phyloP scores from a whole-genome alignment of 768 basidiomycete species.

The Gelatoporia subvermispora region DNA sequence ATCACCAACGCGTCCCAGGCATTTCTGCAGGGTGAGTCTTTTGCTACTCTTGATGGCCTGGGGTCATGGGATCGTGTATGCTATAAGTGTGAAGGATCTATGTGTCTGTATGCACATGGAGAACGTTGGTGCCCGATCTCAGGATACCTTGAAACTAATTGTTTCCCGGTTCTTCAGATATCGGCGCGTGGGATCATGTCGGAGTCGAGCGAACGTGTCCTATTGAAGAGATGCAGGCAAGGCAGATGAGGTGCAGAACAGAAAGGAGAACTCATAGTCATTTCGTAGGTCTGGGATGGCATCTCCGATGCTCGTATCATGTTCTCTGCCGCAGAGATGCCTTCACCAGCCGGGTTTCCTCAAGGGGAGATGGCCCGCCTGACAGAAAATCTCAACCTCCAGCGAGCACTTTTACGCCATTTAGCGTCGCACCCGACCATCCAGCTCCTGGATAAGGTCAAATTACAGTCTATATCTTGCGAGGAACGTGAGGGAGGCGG shows the following conservation, averaged over 20 bases:
- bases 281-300: constrained; percentile 83
- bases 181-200: constrained; percentile 81
- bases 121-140: not conserved
- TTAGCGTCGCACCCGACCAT: constrained; percentile 50
- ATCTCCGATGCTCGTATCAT: constrained; percentile 73
- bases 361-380: constrained; percentile 68
- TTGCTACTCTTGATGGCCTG: constrained; percentile 1
- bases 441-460: constrained; percentile 64
- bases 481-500: constrained; percentile 45
- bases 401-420: constrained; percentile 71
- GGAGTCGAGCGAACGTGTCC: constrained; percentile 62
- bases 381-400: constrained; percentile 91
- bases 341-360: constrained; percentile 14
- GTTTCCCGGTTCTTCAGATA: constrained; percentile 41
- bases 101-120: no score
- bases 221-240: constrained; percentile 82
- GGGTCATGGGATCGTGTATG: constrained; percentile 1
- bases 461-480: constrained; percentile 64
- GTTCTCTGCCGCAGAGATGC: constrained; percentile 56
- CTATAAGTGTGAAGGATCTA: no score
- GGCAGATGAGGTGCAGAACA: constrained; percentile 3
- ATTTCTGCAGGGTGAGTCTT: constrained; percentile 56
- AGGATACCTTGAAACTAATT: not conserved
- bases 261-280: not conserved
- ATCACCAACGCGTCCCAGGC: constrained; percentile 69